phyloP scores from a whole-genome alignment of 1,284 basidiomycete species.

The Ganoderma lingzhi region DNA sequence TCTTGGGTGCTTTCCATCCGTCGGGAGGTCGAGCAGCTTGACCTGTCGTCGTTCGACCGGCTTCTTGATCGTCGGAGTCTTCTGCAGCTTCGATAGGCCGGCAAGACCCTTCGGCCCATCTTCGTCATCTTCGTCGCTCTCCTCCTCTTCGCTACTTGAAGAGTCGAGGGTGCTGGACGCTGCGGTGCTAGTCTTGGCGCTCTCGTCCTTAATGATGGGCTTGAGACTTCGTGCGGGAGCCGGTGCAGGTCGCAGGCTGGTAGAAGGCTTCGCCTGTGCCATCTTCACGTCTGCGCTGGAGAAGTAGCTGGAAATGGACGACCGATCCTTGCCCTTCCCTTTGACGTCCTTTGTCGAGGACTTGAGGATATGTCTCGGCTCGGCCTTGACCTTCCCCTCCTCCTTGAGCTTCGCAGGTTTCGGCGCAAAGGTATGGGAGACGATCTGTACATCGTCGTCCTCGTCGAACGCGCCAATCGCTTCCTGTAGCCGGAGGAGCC shows the following conservation, averaged over 20 bases:
- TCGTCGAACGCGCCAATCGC: slow-evolving; percentile 66
- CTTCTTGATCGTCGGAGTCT: slow-evolving; percentile 65
- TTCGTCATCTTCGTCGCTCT: slow-evolving; percentile 63
- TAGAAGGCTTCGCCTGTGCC: slow-evolving; percentile 14
- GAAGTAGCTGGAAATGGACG: slow-evolving; percentile 43
- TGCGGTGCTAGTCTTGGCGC: slow-evolving; percentile 16
- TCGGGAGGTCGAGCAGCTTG: slow-evolving; percentile 71
- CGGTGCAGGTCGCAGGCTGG: slow-evolving; percentile 16
- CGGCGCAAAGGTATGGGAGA: slow-evolving; percentile 37
- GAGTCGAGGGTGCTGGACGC: slow-evolving; percentile 36
- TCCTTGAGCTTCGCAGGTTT: slow-evolving; percentile 15
- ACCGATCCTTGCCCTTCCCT: slow-evolving; percentile 16
- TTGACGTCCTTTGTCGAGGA: slow-evolving; percentile 21
- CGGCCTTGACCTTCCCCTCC: slow-evolving; percentile 21
- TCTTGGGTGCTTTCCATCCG: slow-evolving; percentile 49
- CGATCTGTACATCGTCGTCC: slow-evolving; percentile 52
- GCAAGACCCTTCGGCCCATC: slow-evolving; percentile 69
- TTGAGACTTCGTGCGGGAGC: background rate
- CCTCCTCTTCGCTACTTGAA: slow-evolving; percentile 43
- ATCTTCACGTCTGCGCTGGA: slow-evolving; percentile 47
- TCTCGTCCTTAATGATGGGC: slow-evolving; percentile 25
- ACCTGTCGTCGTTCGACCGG: slow-evolving; percentile 71
- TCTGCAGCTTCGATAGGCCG: slow-evolving; percentile 70
- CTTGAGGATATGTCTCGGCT: slow-evolving; percentile 24
- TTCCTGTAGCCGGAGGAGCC: slow-evolving; percentile 65